Percentiles rank a stretch among this genome's conserved stretches.
phyloP scores from a whole-genome alignment of 2,329 filamentous ascomycete genomes.

The Trichoderma breve region DNA sequence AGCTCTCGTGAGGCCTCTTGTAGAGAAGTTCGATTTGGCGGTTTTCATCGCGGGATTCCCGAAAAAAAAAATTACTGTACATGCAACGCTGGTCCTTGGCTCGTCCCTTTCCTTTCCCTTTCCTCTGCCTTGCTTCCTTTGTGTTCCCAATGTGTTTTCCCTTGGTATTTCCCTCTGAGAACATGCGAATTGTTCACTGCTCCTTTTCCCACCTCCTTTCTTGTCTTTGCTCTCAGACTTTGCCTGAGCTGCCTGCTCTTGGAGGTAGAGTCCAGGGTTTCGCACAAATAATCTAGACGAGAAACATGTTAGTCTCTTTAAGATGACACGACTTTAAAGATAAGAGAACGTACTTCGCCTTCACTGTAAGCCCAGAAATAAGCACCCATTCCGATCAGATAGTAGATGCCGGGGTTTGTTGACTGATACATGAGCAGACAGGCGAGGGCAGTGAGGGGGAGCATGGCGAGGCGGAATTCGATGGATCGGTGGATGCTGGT shows the following conservation, averaged over 20 bases:
- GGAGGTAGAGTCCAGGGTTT: constrained; percentile 69
- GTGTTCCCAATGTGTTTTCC: neutral
- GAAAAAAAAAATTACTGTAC: neutral
- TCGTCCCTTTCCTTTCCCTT: neutral
- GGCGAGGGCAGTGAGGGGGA: constrained; percentile 74
- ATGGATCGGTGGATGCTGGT: constrained; percentile 80
- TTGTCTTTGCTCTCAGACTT: constrained; percentile 4
- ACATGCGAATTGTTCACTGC: neutral
- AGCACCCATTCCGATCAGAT: constrained; percentile 76
- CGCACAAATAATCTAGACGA: constrained; percentile 60
- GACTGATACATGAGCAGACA: constrained; percentile 84
- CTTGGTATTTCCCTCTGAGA: no score
- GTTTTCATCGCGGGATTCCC: neutral
- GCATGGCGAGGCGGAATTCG: constrained; percentile 76
- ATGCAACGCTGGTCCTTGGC: neutral
- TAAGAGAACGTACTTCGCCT: constrained; percentile 71
- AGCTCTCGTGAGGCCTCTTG: neutral
- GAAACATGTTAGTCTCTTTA: constrained; percentile 11
- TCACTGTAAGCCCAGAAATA: constrained; percentile 99
- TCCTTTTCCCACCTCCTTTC: neutral
- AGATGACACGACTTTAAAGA: no score
- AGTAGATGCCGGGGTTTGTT: constrained; percentile 90
- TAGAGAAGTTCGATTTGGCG: constrained; percentile 5
- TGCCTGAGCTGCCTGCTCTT: constrained; percentile 38
- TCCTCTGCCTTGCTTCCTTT: neutral